phyloP scores from a whole-genome alignment of 768 basidiomycete species.

The Auricularia cornea region DNA sequence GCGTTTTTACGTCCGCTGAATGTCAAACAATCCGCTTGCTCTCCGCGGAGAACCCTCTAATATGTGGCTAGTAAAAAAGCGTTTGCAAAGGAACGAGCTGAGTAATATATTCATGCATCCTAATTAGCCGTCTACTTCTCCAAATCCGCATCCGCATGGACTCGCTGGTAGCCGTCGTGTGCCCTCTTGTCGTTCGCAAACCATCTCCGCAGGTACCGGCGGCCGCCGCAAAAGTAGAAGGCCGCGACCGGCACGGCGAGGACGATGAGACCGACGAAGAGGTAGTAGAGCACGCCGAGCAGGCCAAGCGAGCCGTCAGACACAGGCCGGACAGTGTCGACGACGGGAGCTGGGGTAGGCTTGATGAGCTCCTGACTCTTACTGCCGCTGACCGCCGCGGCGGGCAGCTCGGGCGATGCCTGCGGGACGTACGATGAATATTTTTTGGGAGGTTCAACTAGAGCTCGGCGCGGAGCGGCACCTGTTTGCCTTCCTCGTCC shows the following conservation, averaged over 20 bases:
- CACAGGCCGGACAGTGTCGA: neutral
- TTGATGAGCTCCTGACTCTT: neutral
- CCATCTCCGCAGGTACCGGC: neutral
- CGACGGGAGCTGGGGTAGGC: neutral
- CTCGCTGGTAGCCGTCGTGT: neutral
- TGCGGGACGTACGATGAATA: neutral
- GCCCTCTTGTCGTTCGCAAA: neutral
- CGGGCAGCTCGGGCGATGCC: neutral
- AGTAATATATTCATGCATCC: too few relatives aligned
- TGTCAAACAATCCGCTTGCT: too few relatives aligned
- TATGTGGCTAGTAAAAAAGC: too few relatives aligned
- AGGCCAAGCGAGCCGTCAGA: neutral
- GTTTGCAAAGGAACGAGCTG: too few relatives aligned
- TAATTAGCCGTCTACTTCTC: neutral
- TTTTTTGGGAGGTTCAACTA: conserved; percentile 28
- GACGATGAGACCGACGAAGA: neutral
- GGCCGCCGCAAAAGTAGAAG: neutral
- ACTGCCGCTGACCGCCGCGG: neutral
- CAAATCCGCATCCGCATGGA: neutral
- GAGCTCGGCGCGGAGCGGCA: conserved; percentile 92
- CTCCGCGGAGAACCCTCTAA: too few relatives aligned
- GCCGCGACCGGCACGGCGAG: neutral
- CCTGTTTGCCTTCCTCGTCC: conserved; percentile 72
- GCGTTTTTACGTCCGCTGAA: too few relatives aligned
- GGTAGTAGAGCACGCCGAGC: neutral